A percentile compares a stretch with the other conserved stretches of the same genome.
Conservation (phyloP, 306 rosid species). For the Vigna mungo region DNA sequence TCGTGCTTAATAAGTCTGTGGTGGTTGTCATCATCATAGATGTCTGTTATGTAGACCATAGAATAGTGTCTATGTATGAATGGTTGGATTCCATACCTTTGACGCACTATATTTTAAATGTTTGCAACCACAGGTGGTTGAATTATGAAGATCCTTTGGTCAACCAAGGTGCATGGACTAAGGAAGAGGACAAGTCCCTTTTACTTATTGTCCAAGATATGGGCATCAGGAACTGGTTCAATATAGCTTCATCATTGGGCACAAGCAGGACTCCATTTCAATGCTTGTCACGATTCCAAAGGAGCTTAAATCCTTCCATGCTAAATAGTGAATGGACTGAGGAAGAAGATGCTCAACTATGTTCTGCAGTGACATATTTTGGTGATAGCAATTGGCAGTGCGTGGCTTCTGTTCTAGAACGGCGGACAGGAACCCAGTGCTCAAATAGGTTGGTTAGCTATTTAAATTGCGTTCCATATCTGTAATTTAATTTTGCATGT, state of each 20-base stretch:
- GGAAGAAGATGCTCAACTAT: constrained; percentile 86
- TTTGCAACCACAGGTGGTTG: constrained; percentile 75
- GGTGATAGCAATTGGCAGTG: constrained; percentile 85
- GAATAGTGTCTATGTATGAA: constrained; percentile 25
- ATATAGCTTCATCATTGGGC: constrained; percentile 67
- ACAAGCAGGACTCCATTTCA: constrained; percentile 94
- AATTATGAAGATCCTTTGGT: constrained; percentile 94
- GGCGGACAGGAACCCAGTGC: constrained; percentile 94
- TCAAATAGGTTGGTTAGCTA: constrained; percentile 82
- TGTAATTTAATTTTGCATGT: neutral
- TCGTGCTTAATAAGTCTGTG: constrained; percentile 69
- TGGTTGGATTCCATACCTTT: constrained; percentile 35
- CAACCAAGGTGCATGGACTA: constrained; percentile 71
- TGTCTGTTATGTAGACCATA: constrained; percentile 49
- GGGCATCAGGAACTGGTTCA: constrained; percentile 81
- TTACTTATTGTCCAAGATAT: constrained; percentile 64
- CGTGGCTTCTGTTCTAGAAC: constrained; percentile 84
- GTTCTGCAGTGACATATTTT: constrained; percentile 66
- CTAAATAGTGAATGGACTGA: constrained; percentile 90
- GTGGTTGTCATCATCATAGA: constrained; percentile 74
- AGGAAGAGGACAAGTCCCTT: constrained; percentile 76
- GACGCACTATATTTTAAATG: constrained; percentile 33
- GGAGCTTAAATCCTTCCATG: constrained; percentile 90
- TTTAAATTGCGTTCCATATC: neutral
- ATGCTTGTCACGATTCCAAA: constrained; percentile 89